A percentile compares a stretch with the other conserved stretches of the same genome.
phyloP scores from a whole-genome alignment of 495 filamentous ascomycete genomes.

The Tuber microsphaerosporum region DNA sequence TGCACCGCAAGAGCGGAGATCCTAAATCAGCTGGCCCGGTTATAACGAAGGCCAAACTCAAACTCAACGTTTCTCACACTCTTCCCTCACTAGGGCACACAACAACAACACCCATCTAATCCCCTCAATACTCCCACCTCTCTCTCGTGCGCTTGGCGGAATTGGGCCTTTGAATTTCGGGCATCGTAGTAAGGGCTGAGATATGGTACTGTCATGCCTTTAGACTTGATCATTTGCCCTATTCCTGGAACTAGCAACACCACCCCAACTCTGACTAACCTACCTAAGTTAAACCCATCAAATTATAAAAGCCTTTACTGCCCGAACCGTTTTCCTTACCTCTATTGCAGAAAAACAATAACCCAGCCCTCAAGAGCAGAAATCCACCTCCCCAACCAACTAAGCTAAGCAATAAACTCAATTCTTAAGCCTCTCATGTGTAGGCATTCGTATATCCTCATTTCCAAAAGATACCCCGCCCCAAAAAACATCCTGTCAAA shows the following conservation, averaged over 20 bases:
- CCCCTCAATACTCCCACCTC: not conserved
- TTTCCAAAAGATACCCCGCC: not conserved
- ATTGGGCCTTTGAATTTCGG: not conserved
- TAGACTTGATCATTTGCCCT: not conserved
- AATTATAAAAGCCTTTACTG: not conserved
- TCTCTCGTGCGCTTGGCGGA: not conserved
- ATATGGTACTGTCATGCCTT: not conserved
- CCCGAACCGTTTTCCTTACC: not conserved
- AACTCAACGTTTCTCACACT: not conserved
- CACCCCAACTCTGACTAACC: not conserved
- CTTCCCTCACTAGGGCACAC: not conserved
- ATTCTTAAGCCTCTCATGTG: not conserved
- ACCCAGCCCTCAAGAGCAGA: not conserved
- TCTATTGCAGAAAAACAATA: not conserved
- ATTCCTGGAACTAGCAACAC: not conserved
- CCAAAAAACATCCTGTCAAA: not conserved
- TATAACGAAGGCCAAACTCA: not conserved
- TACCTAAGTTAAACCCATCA: not conserved
- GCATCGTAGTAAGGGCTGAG: not conserved
- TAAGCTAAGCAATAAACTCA: not conserved
- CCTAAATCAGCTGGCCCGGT: not conserved
- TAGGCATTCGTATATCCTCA: not conserved
- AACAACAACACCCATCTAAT: not conserved
- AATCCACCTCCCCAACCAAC: not conserved
- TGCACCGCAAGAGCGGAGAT: not conserved